Base-by-base conservation (phyloP, 2,329 filamentous ascomycete genomes). In the Huntiella abstrusa region DNA sequence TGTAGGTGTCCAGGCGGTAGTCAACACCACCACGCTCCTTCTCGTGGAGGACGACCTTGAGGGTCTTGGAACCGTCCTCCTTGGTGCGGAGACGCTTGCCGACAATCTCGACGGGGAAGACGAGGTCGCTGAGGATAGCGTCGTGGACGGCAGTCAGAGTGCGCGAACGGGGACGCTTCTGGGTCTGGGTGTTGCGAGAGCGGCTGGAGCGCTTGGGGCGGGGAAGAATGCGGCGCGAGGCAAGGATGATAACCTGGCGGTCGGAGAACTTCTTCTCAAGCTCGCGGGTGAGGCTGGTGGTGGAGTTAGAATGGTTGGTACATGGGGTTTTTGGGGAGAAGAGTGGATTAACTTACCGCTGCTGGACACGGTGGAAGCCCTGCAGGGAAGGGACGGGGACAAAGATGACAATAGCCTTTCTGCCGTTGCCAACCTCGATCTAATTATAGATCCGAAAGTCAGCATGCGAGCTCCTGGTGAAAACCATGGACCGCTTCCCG, bases 251-350 rank as follows among this genome's bases (percentile, higher is more conserved):
- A 68, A 98, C 91, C 71, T 98, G 91, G 71, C 91, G 91, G 78
- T 98, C 91, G 56, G 91, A 96, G 85, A 98, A 98, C 77, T 98
- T 98, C 86, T 98, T 98, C 83, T 98, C 91, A 65, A 98, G 87
- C 78, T 98, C 91, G 72, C 91, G 91, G 70, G 91, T 98, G 65
- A 98, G 80, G 66, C 88, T 96, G 49, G 3, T 3, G n/a, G n/a
- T 11, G 16, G n/a, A 2, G 51, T 59, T 51, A 62, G 55, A 48
- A n/a, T 38, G 16, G 3, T 16, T 45, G 35, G 6, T 51, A 22
- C 33, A n/a, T 3, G 32, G 19, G 12, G 28, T 19, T 17, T 28
- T 28, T 10, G 35, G 12, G 33, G 34, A 49, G 11, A 28, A 41
- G 41, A 41, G 4, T 19, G 1, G 19, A 34, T 49, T 49, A 54